Evolutionary conservation across 805 yeast species (phyloP).

Genomic region (Candida namnaoensis): DNA sequence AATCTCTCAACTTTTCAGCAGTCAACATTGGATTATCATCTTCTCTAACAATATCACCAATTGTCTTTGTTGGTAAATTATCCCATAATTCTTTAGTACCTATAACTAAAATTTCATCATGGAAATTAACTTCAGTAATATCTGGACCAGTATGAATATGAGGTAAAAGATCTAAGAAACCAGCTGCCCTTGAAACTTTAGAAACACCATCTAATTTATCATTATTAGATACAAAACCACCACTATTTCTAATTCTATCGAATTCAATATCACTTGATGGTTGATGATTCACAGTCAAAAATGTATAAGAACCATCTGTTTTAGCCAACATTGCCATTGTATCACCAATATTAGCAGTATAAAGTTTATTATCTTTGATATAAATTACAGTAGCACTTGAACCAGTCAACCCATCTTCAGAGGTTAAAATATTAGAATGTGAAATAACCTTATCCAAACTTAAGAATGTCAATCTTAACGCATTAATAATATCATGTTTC

Average conservation of each 20-base stretch:
- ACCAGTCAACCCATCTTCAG: constrained; percentile 70
- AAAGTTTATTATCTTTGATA: constrained; percentile 59
- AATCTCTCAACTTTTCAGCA: constrained; percentile 88
- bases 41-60: constrained; percentile 83
- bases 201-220: constrained; percentile 80
- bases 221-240: constrained; percentile 82
- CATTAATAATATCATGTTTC: constrained; percentile 49
- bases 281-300: constrained; percentile 70
- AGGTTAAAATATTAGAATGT: constrained; percentile 40
- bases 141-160: constrained; percentile 87
- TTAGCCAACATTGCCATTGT: constrained; percentile 73
- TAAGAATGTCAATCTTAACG: constrained; percentile 75
- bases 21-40: constrained; percentile 81
- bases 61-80: constrained; percentile 68
- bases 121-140: constrained; percentile 49
- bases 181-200: constrained; percentile 85
- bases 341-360: constrained; percentile 88
- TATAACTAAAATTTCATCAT: constrained; percentile 79
- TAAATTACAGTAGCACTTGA: constrained; percentile 80
- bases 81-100: constrained; percentile 88
- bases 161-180: constrained; percentile 78
- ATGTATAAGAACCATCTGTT: constrained; percentile 71
- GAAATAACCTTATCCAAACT: constrained; percentile 69
- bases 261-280: constrained; percentile 74
- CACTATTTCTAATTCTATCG: constrained; percentile 82